phyloP scores from a whole-genome alignment of 108 stramenopile genomes.

The Skeletonema potamos region DNA sequence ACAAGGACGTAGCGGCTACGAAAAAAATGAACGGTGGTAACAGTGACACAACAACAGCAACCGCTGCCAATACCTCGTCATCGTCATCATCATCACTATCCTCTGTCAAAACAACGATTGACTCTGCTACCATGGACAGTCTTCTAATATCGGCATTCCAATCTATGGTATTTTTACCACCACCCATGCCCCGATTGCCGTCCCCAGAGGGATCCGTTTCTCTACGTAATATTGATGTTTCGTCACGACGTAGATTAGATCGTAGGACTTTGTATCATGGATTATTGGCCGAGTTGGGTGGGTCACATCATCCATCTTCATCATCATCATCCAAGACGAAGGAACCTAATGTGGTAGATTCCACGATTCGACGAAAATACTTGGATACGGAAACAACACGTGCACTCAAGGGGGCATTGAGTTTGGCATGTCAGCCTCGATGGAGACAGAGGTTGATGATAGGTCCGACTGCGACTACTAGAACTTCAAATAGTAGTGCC shows the following conservation, averaged over 20 bases:
- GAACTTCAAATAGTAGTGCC: neutral
- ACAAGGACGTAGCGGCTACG: no score
- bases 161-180: constrained; percentile 68
- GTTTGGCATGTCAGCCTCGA: constrained; percentile 76
- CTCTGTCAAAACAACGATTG: constrained; percentile 18
- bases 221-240: constrained; percentile 49
- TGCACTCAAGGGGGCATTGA: constrained; percentile 67
- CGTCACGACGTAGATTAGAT: constrained; percentile 68
- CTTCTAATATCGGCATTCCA: constrained; percentile 62
- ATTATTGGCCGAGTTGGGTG: constrained; percentile 69
- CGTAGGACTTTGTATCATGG: constrained; percentile 77
- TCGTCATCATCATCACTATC: neutral
- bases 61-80: neutral
- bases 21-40: neutral
- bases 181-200: constrained; percentile 39
- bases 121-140: constrained; percentile 21
- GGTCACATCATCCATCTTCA: constrained; percentile 15
- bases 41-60: neutral
- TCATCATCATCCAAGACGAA: constrained; percentile 16
- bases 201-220: constrained; percentile 24
- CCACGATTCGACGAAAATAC: constrained; percentile 56
- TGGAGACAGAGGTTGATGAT: constrained; percentile 59
- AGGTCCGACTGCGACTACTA: neutral
- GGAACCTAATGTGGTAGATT: constrained; percentile 27
- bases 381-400: constrained; percentile 52